Base-by-base conservation (phyloP, 2,329 filamentous ascomycete genomes). In the Plenodomus lindquistii region DNA sequence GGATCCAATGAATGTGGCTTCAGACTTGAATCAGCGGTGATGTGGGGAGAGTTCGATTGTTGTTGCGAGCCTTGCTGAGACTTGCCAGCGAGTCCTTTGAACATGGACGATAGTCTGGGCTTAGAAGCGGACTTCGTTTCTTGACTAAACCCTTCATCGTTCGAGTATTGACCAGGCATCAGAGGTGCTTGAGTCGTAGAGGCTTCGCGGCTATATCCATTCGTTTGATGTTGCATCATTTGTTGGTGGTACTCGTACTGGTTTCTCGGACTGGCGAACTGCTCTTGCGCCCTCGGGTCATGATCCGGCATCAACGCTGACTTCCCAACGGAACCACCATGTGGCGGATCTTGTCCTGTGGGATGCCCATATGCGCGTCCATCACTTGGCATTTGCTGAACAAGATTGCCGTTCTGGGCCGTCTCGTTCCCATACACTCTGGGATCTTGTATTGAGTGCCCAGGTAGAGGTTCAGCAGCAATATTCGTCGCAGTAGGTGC, bases 51-150 rank as follows among this genome's bases (percentile, higher is more conserved):
- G 22, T 34, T 53, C 2, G 53, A 18, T 5, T 31, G 18, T 24
- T 54, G 46, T 40, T 59, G 54, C 5, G 42, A 39, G 29, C 50
- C 56, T 19, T 52, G 37, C 27, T 60, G 57, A 16, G 52, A 47
- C 42, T 65, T 67, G 38, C 62, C 59, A 35, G 55, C 67, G 19
- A 70, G 45, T 15, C 46, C 55, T 53, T 80, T 82, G 53, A 84
- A 78, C n/a, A 83, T 60, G n/a, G 63, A 67, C 15, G 63, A 55
- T n/a, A 70, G 36, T 22, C 60, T 66, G 17, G 63, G 62, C 19
- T 59, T 65, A 0, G 57, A 53, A 8, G 60, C 59, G 11, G 46
- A 21, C 46, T 69, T 69, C 19, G 63, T 62, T 13, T 66, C 58
- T 34, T 48, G 52, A 18, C 52, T 62, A 4, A 42, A 27, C 22